These are phyloP conservation scores for Yamadazyma sp. DNA, from an alignment of 805 yeast genomes.

Conservation along the genomic window DNA sequence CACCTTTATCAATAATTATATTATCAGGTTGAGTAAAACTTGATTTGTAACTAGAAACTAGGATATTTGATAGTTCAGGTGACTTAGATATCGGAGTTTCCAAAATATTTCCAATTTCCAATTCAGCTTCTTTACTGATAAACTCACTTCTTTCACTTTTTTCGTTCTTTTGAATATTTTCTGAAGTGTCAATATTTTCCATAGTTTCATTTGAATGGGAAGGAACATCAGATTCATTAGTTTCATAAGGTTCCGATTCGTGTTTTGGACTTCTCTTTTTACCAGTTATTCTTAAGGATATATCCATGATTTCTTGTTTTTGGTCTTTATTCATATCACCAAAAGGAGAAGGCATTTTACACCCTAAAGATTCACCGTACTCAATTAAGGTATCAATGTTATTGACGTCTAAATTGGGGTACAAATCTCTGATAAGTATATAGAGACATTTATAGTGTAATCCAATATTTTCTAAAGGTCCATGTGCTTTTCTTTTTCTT, in stretches of 20 bases:
- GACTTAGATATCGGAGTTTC: too few species aligned
- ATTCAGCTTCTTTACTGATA: too few species aligned
- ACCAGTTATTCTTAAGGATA: neutral
- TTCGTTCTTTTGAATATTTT: too few species aligned
- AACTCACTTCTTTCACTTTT: too few species aligned
- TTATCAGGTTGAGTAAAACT: constrained; percentile 7
- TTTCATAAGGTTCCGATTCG: too few species aligned
- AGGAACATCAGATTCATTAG: too few species aligned
- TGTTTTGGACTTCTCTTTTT: neutral
- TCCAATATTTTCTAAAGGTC: constrained; percentile 41
- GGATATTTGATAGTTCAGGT: too few species aligned
- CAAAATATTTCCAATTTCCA: too few species aligned
- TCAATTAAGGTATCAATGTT: constrained; percentile 35
- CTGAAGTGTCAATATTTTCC: too few species aligned
- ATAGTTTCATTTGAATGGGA: too few species aligned
- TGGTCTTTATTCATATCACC: neutral
- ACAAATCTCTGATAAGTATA: constrained; percentile 36
- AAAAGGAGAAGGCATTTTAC: constrained; percentile 1
- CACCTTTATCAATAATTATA: constrained; percentile 13
- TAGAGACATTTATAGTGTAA: constrained; percentile 42
- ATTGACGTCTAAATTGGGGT: constrained; percentile 44
- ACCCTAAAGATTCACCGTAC: constrained; percentile 32
- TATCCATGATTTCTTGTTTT: constrained; percentile 1
- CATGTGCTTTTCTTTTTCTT: constrained; percentile 39
- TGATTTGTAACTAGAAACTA: too few species aligned